These are phyloP conservation scores for Athelia psychrophila DNA, from an alignment of 1,284 basidiomycete species.

Conservation along the genomic window DNA sequence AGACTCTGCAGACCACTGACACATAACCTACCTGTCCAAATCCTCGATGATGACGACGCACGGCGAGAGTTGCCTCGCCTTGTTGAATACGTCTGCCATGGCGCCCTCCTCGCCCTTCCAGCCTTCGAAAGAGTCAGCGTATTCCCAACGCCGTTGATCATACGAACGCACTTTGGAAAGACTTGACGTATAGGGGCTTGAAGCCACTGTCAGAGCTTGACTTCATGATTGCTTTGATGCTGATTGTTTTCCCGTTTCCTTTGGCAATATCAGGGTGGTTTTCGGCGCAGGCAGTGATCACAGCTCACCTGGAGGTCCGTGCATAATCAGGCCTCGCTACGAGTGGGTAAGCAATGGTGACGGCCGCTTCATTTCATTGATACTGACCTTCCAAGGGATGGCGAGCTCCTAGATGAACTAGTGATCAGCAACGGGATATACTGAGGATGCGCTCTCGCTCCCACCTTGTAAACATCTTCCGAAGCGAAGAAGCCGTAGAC, in stretches of 20 bases:
- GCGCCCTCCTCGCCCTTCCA: slow-evolving; percentile 64
- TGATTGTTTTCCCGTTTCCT: slow-evolving; percentile 86
- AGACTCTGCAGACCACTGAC: no score
- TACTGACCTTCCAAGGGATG: slow-evolving; percentile 77
- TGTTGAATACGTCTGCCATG: slow-evolving; percentile 62
- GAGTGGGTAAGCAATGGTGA: no score
- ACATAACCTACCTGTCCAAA: slow-evolving; percentile 48
- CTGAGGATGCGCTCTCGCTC: no score
- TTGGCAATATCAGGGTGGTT: slow-evolving; percentile 2
- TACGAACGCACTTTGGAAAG: slow-evolving; percentile 49
- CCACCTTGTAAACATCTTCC: slow-evolving; percentile 58
- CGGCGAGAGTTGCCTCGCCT: slow-evolving; percentile 65
- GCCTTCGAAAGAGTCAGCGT: slow-evolving; percentile 29
- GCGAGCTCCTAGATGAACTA: slow-evolving; percentile 38
- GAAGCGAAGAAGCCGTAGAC: slow-evolving; percentile 76
- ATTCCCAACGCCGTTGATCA: neutral
- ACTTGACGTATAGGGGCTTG: slow-evolving; percentile 75
- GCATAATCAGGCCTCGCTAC: slow-evolving; percentile 74
- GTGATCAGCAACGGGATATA: no score
- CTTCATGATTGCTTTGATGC: slow-evolving; percentile 74
- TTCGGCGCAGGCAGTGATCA: no score
- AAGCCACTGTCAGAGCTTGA: slow-evolving; percentile 56
- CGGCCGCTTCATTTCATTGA: slow-evolving; percentile 8
- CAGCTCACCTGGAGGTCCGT: slow-evolving; percentile 62
- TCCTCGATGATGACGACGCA: slow-evolving; percentile 81